Evolutionary conservation across 1,284 basidiomycete genomes (phyloP), one percentile per base, ranked within the genome.

Genomic region (Peniophora sp.): DNA sequence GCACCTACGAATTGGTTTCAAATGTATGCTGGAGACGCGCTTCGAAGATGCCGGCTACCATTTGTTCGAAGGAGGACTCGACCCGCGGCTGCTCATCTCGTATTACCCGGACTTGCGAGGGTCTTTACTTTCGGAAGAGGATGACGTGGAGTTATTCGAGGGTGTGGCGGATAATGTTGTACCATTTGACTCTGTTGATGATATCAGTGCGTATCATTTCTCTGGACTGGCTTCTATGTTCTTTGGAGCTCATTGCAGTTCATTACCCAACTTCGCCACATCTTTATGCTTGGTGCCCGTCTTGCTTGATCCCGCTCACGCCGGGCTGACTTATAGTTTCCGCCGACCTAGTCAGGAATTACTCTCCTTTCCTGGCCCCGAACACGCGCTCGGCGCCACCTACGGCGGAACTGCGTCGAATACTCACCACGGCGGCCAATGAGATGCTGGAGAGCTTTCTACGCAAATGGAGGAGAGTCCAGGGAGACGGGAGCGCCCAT

Each of bases 281-380:
- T 43, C 48, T 47, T 23, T 51, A 51, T 47, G 35, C 49, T 50
- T 52, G 38, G 58, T 64, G 61, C 54, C 58, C 59, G 55, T 56
- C 51, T 52, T 48, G 50, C 60, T 50, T 54, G 54, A 55, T 50
- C 51, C 44, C 57, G 53, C 55, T 54, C 61, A 50, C 55, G 58
- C 59, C 54, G 67, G 77, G 82, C 83, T 85, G 72, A 83, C 76
- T 52, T 60, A 58, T 72, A 92, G 89, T 92, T 79, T 77, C 78
- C 68, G 77, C 73, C 63, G 91, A 92, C 79, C 71, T 92, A 89
- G 89, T 91, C 75, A 79, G 78, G 74, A 92, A 92, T 65, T 92
- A 92, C 65, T 89, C 89, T 47, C 90, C 89, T 19, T 84, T 92
- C 67, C 74, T 93, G 57, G 68, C 80, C 44, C 86, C 89, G 16